Base-by-base conservation (phyloP, 2,329 filamentous ascomycete genomes). In the Clarireedia sp. region DNA sequence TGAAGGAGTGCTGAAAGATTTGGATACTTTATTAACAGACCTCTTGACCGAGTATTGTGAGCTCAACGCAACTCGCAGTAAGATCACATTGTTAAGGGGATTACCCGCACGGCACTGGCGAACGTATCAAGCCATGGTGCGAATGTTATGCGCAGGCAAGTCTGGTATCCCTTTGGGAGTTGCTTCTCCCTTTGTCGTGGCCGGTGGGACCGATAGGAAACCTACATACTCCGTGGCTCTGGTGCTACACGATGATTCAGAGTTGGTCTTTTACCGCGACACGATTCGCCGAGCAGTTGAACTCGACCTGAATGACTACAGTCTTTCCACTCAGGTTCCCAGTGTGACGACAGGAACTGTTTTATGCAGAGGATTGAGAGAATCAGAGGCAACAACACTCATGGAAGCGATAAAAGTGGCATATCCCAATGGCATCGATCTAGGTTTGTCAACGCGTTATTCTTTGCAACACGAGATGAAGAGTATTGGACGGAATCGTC, bases 81-180 rank as follows among this genome's bases (percentile, higher is more conserved):
- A 55, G 4, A 23, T 55, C 33, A 7, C 46, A 36, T 8, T 55
- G 12, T 17, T 50, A n/a, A 50, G 43, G 26, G 37, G 37, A 6
- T 23, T 55, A 9, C 52, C 52, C 33, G 52, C 33, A n/a, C 37
- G 41, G 33, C 9, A 55, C 49, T 55, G 52, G 52, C 43, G 46
- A 26, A 48, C 40, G 24, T 55, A 55, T 47, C 52, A 55, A 44
- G 2, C 33, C 0, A 33, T 55, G 19, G 41, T 55, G 24, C 46
- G 46, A 16, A 24, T 50, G 21, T 19, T 50, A 2, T 48, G n/a
- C 23, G 17, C 33, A 17, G 50, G 23, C 24, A 41, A n/a, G 19
- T 14, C 26, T 21, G 36, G 41, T 16, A 48, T 55, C 1, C 3
- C 23, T 3, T 23, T 55, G n/a, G 52, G 52, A 5, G n/a, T 40